Conservation (phyloP, 768 basidiomycete genomes). For the Xerocomellus intermedius region DNA sequence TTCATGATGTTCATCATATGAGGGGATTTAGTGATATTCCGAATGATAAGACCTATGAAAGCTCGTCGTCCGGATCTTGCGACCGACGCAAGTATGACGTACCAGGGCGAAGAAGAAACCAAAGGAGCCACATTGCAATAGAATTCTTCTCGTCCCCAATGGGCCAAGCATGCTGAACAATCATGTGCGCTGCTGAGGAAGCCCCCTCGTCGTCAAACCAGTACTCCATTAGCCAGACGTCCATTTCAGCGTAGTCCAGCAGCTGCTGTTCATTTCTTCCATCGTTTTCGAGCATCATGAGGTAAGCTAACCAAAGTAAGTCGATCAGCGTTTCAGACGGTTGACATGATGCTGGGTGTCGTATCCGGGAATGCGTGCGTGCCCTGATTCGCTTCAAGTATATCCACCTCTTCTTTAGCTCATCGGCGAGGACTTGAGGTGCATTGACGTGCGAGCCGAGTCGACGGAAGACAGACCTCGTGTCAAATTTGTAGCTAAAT, state of each 20-base stretch:
- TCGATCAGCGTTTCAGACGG: conserved; percentile 24
- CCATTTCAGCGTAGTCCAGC: conserved; percentile 62
- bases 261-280: conserved; percentile 70
- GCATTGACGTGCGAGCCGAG: conserved; percentile 42
- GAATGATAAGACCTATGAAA: conserved; percentile 46
- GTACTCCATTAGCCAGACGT: conserved; percentile 62
- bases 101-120: conserved; percentile 68
- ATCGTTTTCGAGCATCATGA: conserved; percentile 82
- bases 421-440: conserved; percentile 51
- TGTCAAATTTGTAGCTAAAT: conserved; percentile 68
- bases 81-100: conserved; percentile 23
- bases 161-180: conserved; percentile 56
- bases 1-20: conserved; percentile 53
- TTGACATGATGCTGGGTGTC: conserved; percentile 25
- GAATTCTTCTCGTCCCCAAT: conserved; percentile 49
- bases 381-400: conserved; percentile 56
- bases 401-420: conserved; percentile 62
- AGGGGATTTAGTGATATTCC: conserved; percentile 40
- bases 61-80: neutral
- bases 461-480: conserved; percentile 46
- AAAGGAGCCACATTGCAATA: conserved; percentile 77
- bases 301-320: conserved; percentile 65
- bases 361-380: conserved; percentile 26
- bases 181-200: conserved; percentile 44
- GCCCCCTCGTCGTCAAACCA: conserved; percentile 63